These are phyloP conservation scores for Aspergillus panamensis DNA, from an alignment of 495 filamentous ascomycete genomes.

Conservation along the genomic window DNA sequence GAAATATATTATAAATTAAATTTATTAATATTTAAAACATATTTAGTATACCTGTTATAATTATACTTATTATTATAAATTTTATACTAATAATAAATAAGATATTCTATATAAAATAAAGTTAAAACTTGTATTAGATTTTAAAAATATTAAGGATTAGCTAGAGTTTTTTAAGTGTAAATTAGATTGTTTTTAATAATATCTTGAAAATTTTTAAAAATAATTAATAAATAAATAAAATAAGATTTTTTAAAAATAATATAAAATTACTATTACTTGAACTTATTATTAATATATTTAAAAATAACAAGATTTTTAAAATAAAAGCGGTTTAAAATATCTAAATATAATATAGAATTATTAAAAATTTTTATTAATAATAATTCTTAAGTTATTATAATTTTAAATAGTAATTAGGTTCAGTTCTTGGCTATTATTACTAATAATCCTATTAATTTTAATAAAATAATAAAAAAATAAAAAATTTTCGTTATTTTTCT, in stretches of 20 bases:
- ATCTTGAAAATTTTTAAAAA: neutral
- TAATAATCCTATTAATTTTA: neutral
- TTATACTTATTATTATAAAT: no score
- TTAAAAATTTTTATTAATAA: no score
- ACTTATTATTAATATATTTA: neutral
- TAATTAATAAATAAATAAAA: slow-evolving; percentile 2
- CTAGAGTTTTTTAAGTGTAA: neutral
- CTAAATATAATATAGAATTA: neutral
- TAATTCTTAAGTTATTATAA: no score
- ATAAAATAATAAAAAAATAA: neutral
- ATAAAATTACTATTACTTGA: neutral
- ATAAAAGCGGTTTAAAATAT: neutral
- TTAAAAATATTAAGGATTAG: neutral
- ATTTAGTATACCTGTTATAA: slow-evolving; percentile 2
- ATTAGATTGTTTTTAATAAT: slow-evolving; percentile 4
- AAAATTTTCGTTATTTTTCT: neutral
- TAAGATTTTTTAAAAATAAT: slow-evolving; percentile 8
- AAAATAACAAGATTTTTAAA: no score
- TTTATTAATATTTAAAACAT: no score
- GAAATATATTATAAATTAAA: no score
- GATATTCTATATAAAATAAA: no score
- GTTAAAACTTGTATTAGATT: slow-evolving; percentile 3
- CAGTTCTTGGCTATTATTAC: neutral
- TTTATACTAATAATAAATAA: no score
- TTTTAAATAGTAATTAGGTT: neutral